Base-by-base conservation (phyloP, 164 flowering plant species). In the Vitis rotundifolia region DNA sequence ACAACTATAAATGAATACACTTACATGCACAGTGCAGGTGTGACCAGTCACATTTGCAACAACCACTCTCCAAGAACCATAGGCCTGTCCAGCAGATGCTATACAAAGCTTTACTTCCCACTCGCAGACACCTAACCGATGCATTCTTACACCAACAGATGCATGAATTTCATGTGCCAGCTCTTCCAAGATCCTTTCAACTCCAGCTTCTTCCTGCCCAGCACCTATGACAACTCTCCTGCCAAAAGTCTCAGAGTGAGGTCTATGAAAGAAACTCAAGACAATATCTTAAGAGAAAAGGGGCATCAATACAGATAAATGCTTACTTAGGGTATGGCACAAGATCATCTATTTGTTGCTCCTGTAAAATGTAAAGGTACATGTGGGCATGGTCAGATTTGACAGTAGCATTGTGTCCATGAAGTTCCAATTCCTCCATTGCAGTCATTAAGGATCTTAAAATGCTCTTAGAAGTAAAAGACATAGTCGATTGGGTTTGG, bases 21-120 rank as follows among this genome's bases (percentile, higher is more conserved):
- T 88, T 85, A 96, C 99, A 88, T 96, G 89, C 56, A 90, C 90
- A 53, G 90, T 78, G 79, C 97, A 92, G 71, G 99, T 96, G 63
- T 92, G 98, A 68, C 99, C 99, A 31, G 98, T 93, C 76, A 92
- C 97, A 78, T 92, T 93, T 61, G 89, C 77, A 52, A 92, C 94
- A 52, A 87, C 88, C 67, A 92, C 78, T 74, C 99, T 91, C 99
- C 98, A 93, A 69, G 97, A 89, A 70, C 98, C 98, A 73, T 86
- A 85, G 54, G 95, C 91, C 50, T 69, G 83, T 61, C 94, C 98
- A 60, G 78, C 76, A 64, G 92, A 84, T 50, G 87, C 81, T 72
- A 96, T 78, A 91, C 95, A 86, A 37, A 96, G 94, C 75, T 91
- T 93, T 71, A 96, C 92, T 82, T 96, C 99, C 99, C 99, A 96